Evolutionary conservation across 306 rosid species (phyloP).

Genomic region (Rosa multiflora): DNA sequence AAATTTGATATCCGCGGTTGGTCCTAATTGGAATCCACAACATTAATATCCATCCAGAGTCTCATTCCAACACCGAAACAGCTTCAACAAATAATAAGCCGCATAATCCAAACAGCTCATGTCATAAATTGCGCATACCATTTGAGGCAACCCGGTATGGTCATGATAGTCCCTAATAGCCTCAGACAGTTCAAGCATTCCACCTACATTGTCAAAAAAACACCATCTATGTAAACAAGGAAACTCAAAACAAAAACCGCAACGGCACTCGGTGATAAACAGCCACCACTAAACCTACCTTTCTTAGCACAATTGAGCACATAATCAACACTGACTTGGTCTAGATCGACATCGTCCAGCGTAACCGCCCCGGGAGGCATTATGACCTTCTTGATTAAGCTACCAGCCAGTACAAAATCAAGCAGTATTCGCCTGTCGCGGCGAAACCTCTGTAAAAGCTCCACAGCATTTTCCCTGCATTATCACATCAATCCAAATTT

Average conservation of each 20-base stretch:
- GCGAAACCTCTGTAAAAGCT: conserved; percentile 78
- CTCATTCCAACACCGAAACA: background rate
- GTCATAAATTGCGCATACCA: conserved; percentile 42
- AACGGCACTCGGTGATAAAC: background rate
- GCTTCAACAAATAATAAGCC: background rate
- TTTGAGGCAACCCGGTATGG: conserved; percentile 76
- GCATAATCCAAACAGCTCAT: background rate
- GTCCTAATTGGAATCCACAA: background rate
- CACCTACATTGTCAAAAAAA: conserved; percentile 48
- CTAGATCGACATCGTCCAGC: conserved; percentile 94
- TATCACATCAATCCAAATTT: conserved; percentile 5
- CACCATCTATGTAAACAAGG: conserved; percentile 5
- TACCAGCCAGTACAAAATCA: conserved; percentile 87
- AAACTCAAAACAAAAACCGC: background rate
- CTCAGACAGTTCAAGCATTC: conserved; percentile 91
- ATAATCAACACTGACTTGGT: conserved; percentile 96
- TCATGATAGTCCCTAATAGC: conserved; percentile 98
- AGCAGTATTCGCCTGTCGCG: conserved; percentile 88
- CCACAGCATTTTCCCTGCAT: conserved; percentile 70
- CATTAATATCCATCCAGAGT: background rate
- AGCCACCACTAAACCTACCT: conserved; percentile 39
- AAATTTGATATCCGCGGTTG: background rate
- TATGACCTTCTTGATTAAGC: conserved; percentile 86
- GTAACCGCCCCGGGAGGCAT: conserved; percentile 99
- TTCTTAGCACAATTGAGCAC: conserved; percentile 85